phyloP scores from a whole-genome alignment of 2,329 filamentous ascomycete genomes.

The Calycina marina region DNA sequence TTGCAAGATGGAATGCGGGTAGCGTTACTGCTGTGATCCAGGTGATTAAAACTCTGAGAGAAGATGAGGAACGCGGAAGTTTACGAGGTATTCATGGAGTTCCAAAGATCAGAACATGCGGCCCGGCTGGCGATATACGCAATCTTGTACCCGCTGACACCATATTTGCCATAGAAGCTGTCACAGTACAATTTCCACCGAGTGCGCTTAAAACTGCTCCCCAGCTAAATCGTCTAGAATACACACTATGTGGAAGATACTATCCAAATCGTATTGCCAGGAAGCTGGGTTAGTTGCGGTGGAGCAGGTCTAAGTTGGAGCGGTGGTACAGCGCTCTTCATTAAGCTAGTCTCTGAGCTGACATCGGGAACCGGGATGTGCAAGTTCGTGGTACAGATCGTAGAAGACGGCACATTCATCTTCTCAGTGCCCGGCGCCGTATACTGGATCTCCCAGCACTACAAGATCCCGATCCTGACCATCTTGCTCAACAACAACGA shows the following conservation, averaged over 20 bases:
- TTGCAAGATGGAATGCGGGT: slow-evolving; percentile 53
- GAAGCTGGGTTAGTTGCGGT: slow-evolving; percentile 69
- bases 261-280: slow-evolving; percentile 50
- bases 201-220: no score
- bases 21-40: slow-evolving; percentile 52
- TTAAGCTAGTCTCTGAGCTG: slow-evolving; percentile 50
- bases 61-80: slow-evolving; percentile 27
- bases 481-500: slow-evolving; percentile 56
- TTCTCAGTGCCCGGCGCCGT: slow-evolving; percentile 51
- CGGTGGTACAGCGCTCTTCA: slow-evolving; percentile 59
- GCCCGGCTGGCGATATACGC: slow-evolving; percentile 38
- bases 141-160: slow-evolving; percentile 45
- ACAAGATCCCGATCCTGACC: slow-evolving; percentile 50
- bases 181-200: no score
- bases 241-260: slow-evolving; percentile 55
- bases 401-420: slow-evolving; percentile 53
- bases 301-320: slow-evolving; percentile 72
- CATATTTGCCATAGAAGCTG: slow-evolving; percentile 65
- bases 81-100: slow-evolving; percentile 43
- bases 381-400: slow-evolving; percentile 47
- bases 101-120: slow-evolving; percentile 43
- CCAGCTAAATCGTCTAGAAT: no score
- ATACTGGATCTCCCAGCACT: slow-evolving; percentile 54
- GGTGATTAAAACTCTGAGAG: slow-evolving; percentile 34
- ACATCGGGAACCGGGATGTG: slow-evolving; percentile 34